phyloP scores from a whole-genome alignment of 176 grass and related monocot genomes.

The Oryza meridionalis region DNA sequence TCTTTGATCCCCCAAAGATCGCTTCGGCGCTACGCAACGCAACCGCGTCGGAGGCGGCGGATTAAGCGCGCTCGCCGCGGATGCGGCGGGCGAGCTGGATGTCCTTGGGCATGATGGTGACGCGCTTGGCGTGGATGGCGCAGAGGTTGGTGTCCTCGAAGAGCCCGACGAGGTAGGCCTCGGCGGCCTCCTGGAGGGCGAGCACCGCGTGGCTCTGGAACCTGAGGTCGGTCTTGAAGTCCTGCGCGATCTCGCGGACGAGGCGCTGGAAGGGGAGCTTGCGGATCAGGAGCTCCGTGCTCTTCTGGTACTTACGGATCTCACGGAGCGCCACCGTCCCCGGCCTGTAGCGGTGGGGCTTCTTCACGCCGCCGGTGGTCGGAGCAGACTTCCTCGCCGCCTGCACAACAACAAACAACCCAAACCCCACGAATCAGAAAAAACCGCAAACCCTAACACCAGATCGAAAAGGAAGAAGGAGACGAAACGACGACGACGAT shows the following conservation, averaged over 20 bases:
- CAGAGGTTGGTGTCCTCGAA: constrained; percentile 84
- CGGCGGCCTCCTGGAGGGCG: constrained; percentile 83
- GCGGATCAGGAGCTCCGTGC: constrained; percentile 91
- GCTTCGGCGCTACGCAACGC: fast-evolving
- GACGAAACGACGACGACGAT: too few relatives aligned
- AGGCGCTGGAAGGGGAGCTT: constrained; percentile 93
- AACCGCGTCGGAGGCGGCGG: background rate
- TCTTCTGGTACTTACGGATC: constrained; percentile 99
- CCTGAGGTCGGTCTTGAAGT: constrained; percentile 93
- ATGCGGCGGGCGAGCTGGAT: constrained; percentile 76
- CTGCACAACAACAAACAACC: background rate
- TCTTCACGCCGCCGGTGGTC: constrained; percentile 91
- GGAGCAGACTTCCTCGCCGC: constrained; percentile 89
- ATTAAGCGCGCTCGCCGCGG: constrained; percentile 49
- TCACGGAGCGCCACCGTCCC: constrained; percentile 78
- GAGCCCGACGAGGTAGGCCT: constrained; percentile 86
- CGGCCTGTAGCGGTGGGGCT: constrained; percentile 81
- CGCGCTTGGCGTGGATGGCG: constrained; percentile 82
- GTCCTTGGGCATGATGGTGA: constrained; percentile 86
- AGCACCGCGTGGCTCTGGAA: constrained; percentile 87
- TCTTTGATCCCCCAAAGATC: background rate
- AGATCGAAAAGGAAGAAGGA: background rate
- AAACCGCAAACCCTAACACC: background rate
- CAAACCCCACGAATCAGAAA: fast-evolving
- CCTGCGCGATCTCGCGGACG: constrained; percentile 91